phyloP scores from a whole-genome alignment of 73 alveolate genomes.

The Paramecium primaurelia region DNA sequence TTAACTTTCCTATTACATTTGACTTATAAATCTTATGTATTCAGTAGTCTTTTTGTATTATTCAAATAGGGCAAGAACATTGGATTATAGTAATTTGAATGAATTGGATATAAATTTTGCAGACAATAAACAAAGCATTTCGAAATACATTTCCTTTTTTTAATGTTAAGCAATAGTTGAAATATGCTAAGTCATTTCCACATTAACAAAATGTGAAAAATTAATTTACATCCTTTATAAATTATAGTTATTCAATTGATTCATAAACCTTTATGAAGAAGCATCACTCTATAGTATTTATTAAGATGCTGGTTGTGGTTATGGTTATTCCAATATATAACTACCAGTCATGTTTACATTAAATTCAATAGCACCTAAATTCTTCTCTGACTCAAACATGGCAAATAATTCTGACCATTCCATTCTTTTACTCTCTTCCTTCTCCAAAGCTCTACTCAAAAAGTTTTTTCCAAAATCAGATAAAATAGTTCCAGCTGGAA shows the following conservation, averaged over 20 bases:
- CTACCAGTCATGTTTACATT: background rate
- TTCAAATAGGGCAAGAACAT: background rate
- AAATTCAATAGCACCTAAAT: background rate
- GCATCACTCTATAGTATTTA: background rate
- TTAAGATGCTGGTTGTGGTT: background rate
- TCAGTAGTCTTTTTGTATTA: background rate
- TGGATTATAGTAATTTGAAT: background rate
- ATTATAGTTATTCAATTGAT: background rate
- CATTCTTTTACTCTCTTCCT: conserved; percentile 45
- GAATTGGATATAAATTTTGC: background rate
- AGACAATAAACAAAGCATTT: background rate
- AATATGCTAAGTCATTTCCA: background rate
- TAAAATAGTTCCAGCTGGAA: background rate
- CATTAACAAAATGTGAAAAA: conserved; percentile 2
- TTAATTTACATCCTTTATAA: background rate
- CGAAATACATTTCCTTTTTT: background rate
- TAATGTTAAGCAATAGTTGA: background rate
- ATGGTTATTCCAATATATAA: background rate
- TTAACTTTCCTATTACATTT: background rate
- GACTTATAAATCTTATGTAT: background rate
- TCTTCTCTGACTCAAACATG: background rate
- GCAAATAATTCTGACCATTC: conserved; percentile 24
- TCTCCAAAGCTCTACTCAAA: conserved; percentile 15
- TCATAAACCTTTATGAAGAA: background rate
- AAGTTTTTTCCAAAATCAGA: background rate